A percentile compares a stretch with the other conserved stretches of the same genome.
These are phyloP conservation scores for Aureobasidium sp. DNA, from an alignment of 2,329 filamentous ascomycete genomes.

Conservation along the genomic window DNA sequence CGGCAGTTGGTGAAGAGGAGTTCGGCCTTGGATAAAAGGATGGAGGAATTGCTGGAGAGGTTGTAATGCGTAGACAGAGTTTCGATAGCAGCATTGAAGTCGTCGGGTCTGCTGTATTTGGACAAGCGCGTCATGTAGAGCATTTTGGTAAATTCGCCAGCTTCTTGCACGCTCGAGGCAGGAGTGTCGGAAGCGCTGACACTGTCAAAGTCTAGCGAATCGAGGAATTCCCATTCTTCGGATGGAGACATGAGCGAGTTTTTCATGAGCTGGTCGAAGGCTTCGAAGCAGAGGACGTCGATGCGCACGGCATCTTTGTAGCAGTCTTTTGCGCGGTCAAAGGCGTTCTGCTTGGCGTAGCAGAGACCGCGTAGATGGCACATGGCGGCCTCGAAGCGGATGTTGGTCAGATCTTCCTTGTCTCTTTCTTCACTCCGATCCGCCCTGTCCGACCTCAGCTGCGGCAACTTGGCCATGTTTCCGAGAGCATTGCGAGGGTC, in stretches of 20 bases:
- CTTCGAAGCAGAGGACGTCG: constrained; percentile 96
- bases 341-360: constrained; percentile 94
- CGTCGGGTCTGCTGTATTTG: constrained; percentile 82
- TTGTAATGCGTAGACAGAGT: constrained; percentile 91
- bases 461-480: constrained; percentile 33
- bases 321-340: constrained; percentile 94
- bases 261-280: constrained; percentile 95
- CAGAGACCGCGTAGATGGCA: constrained; percentile 90
- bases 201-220: constrained; percentile 83
- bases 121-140: constrained; percentile 92
- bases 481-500: constrained; percentile 46
- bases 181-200: constrained; percentile 58
- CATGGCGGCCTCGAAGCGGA: constrained; percentile 93
- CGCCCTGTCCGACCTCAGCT: constrained; percentile 42
- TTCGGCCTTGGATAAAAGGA: constrained; percentile 83
- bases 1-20: constrained; percentile 91
- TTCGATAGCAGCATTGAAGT: constrained; percentile 80
- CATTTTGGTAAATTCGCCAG: constrained; percentile 88
- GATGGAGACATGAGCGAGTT: constrained; percentile 85
- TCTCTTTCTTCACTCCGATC: constrained; percentile 57
- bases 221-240: constrained; percentile 84
- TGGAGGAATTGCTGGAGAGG: constrained; percentile 76
- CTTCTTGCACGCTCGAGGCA: constrained; percentile 67
- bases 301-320: constrained; percentile 97
- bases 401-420: constrained; percentile 63